Percentiles rank a stretch among this genome's conserved stretches.
phyloP scores from a whole-genome alignment of 1,139 yeast genomes.

The Tardiomyces blankii region DNA sequence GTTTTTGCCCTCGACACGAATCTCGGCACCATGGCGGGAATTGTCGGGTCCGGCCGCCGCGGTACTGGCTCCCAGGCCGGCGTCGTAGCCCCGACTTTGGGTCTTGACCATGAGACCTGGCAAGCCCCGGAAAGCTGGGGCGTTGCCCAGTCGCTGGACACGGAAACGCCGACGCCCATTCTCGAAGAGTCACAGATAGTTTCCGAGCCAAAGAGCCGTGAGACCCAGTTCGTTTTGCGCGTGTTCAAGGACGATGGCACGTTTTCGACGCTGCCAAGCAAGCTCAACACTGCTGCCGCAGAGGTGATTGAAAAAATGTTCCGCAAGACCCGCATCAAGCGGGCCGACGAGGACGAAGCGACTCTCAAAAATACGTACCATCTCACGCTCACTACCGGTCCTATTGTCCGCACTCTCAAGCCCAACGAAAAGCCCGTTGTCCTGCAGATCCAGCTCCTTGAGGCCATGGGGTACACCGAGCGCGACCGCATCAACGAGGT shows the following conservation, averaged over 20 bases:
- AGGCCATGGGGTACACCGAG: conserved; percentile 71
- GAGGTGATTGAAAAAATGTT: conserved; percentile 61
- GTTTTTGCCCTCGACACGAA: conserved; percentile 32
- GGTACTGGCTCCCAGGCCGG: not conserved
- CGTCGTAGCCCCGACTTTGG: conserved; percentile 2
- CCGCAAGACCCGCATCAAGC: conserved; percentile 65
- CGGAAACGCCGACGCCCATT: conserved; percentile 5
- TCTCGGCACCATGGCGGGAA: conserved; percentile 42
- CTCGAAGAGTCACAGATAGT: conserved; percentile 7
- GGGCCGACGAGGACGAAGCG: conserved; percentile 37
- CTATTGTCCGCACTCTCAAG: conserved; percentile 61
- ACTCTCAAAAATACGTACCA: conserved; percentile 33
- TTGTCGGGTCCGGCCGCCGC: conserved; percentile 21
- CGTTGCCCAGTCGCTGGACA: conserved; percentile 31
- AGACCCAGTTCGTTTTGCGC: conserved; percentile 40
- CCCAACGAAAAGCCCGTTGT: conserved; percentile 67
- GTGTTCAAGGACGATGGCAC: conserved; percentile 74
- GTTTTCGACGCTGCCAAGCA: conserved; percentile 66
- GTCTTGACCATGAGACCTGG: conserved; percentile 32
- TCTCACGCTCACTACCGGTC: conserved; percentile 71
- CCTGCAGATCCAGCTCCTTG: conserved; percentile 62
- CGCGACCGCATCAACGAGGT: conserved; percentile 65
- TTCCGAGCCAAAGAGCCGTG: conserved; percentile 2
- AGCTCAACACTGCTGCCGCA: conserved; percentile 65
- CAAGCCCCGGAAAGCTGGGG: conserved; percentile 78